Percentiles rank a stretch among this genome's conserved stretches.
These are phyloP conservation scores for Teunomyces kruisii DNA, from an alignment of 805 yeast genomes.

Conservation along the genomic window DNA sequence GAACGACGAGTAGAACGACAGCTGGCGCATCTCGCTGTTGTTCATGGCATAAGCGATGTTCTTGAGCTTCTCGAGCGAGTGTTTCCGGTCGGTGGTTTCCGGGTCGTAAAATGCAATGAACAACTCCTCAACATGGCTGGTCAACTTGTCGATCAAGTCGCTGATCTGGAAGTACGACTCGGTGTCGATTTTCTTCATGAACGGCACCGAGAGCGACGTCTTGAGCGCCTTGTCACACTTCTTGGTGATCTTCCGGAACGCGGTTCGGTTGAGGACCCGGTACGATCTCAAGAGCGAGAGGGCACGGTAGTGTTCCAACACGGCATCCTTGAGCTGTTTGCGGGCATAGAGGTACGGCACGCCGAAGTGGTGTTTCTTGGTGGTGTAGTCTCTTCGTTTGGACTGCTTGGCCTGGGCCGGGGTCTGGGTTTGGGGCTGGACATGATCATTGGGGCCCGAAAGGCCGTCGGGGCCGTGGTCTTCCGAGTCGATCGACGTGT, in stretches of 20 bases:
- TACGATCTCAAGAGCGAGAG: conserved; percentile 70
- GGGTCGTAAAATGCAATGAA: conserved; percentile 65
- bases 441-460: not conserved
- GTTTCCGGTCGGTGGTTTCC: conserved; percentile 52
- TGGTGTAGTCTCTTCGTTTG: conserved; percentile 50
- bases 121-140: conserved; percentile 63
- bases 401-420: conserved; percentile 19
- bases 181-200: conserved; percentile 56
- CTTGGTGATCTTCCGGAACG: conserved; percentile 83
- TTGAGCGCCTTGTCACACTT: conserved; percentile 80
- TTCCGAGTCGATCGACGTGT: conserved; percentile 15
- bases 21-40: conserved; percentile 25
- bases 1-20: conserved; percentile 41
- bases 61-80: conserved; percentile 65
- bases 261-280: conserved; percentile 78
- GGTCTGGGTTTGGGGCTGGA: conserved; percentile 11
- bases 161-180: conserved; percentile 58
- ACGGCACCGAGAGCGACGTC: conserved; percentile 43
- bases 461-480: too few relatives aligned
- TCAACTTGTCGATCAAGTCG: conserved; percentile 64
- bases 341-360: conserved; percentile 66
- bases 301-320: conserved; percentile 71
- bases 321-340: conserved; percentile 65
- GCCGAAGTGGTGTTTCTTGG: conserved; percentile 29
- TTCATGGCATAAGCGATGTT: conserved; percentile 42